These are phyloP conservation scores for Blastobotrys attinorum DNA, from an alignment of 805 yeast genomes.

Conservation along the genomic window DNA sequence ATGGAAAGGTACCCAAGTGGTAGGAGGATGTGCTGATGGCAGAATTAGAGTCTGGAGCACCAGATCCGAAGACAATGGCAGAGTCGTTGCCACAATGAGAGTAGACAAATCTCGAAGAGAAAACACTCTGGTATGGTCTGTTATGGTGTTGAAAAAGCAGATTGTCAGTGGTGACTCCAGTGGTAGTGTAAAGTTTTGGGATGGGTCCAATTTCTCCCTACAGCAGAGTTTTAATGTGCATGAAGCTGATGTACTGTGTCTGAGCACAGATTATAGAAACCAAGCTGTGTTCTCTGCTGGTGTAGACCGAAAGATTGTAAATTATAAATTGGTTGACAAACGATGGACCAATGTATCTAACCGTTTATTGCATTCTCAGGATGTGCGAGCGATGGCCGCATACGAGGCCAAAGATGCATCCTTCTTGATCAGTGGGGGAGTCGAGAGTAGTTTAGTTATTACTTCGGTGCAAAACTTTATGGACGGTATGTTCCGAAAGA, in stretches of 20 bases:
- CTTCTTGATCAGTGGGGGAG: constrained; percentile 47
- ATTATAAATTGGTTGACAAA: constrained; percentile 46
- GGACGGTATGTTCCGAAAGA: constrained; percentile 62
- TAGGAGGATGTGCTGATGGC: constrained; percentile 97
- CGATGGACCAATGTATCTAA: constrained; percentile 75
- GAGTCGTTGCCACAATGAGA: constrained; percentile 76
- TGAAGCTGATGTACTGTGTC: constrained; percentile 82
- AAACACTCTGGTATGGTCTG: constrained; percentile 87
- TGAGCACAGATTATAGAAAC: constrained; percentile 53
- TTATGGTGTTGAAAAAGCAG: constrained; percentile 58
- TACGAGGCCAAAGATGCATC: constrained; percentile 48
- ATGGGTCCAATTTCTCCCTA: constrained; percentile 63
- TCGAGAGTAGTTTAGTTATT: constrained; percentile 36
- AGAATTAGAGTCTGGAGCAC: constrained; percentile 75
- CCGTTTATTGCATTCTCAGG: constrained; percentile 77
- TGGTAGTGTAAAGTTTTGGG: constrained; percentile 92
- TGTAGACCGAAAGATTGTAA: constrained; percentile 84
- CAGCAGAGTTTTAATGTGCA: constrained; percentile 77
- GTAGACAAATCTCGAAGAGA: constrained; percentile 85
- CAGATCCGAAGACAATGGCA: constrained; percentile 38
- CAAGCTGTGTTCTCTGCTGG: constrained; percentile 78
- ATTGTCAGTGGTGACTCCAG: constrained; percentile 96
- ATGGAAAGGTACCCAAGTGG: constrained; percentile 60
- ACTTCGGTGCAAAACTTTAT: constrained; percentile 59
- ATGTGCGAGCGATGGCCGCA: constrained; percentile 67